Evolutionary conservation across 2,329 filamentous ascomycete genomes (phyloP), one percentile per base, ranked within the genome.

Genomic region (Scedosporium aurantiacum): DNA sequence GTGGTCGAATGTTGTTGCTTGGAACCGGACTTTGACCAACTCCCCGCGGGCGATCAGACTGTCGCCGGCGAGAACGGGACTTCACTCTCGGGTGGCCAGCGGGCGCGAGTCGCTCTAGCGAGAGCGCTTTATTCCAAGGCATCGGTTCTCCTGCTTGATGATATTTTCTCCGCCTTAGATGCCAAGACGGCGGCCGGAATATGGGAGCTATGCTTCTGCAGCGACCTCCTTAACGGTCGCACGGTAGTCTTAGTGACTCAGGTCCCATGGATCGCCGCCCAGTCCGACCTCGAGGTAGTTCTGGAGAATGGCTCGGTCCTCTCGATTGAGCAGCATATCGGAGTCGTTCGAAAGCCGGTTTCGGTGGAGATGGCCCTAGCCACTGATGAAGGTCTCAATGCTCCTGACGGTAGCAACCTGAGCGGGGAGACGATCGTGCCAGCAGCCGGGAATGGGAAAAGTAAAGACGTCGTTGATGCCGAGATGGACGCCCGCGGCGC

Each of bases 121-220:
- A 74, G 82, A 62, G 79, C 82, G 5, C 68, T 85, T 1, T 85
- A 85, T 68, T 84, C 82, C 1, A 79, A 78, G 60, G 77, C 82
- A 0, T 73, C 79, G 1, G 72, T 84, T 2, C 71, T 85, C 23
- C 71, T 85, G 0, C 75, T 85, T 1, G 82, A 85, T 64, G 82
- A 85, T 62, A 76, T 84, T 2, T 82, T 85, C 64, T 82, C 82
- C 1, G 82, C 82, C 0, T 73, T 85, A 0, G 82, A 85, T 65
- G 76, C 82, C 18, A 82, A 82, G 65, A 85, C 83, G 0, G 78
- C 80, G 1, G 78, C 79, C 16, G 72, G 75, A 2, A 74, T 86
- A 1, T 85, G 82, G 78, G 76, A 81, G 62, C 73, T 78, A 61
- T 83, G 80, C 65, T 85, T 86, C 66, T 83, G 82, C 63, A 74